Evolutionary conservation across 2,329 filamentous ascomycete genomes (phyloP).

Genomic region (Calonectria fujianensis): DNA sequence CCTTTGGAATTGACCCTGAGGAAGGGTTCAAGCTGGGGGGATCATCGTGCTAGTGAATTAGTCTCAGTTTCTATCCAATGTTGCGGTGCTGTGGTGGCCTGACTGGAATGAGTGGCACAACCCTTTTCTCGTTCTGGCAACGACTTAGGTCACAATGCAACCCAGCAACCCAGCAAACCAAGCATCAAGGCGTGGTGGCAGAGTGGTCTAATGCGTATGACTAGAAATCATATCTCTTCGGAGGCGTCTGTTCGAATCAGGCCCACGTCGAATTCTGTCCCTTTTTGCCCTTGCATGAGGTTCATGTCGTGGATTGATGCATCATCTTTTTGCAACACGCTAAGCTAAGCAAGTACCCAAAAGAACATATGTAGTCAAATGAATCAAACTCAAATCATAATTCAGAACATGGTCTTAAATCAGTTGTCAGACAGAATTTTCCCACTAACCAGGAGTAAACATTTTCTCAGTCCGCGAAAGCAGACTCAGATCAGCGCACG

Average conservation of each 20-base stretch:
- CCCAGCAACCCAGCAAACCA: neutral
- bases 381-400: neutral
- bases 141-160: constrained; percentile 1
- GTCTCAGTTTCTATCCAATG: neutral
- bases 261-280: constrained; percentile 13
- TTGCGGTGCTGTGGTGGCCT: neutral
- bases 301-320: neutral
- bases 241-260: constrained; percentile 41
- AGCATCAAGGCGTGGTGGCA: constrained; percentile 30
- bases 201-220: constrained; percentile 41
- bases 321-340: neutral
- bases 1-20: neutral
- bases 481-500: neutral
- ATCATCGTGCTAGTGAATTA: neutral
- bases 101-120: neutral
- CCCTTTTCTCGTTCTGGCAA: neutral
- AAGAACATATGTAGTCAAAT: neutral
- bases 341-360: neutral
- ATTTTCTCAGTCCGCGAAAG: neutral
- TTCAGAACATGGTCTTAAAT: neutral
- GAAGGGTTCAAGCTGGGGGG: neutral
- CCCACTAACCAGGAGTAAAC: neutral
- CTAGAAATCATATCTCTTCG: constrained; percentile 41
- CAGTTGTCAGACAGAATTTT: neutral
- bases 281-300: constrained; percentile 5